Evolutionary conservation across 345 rosid genomes (phyloP).

Genomic region (Syzygium aqueum): DNA sequence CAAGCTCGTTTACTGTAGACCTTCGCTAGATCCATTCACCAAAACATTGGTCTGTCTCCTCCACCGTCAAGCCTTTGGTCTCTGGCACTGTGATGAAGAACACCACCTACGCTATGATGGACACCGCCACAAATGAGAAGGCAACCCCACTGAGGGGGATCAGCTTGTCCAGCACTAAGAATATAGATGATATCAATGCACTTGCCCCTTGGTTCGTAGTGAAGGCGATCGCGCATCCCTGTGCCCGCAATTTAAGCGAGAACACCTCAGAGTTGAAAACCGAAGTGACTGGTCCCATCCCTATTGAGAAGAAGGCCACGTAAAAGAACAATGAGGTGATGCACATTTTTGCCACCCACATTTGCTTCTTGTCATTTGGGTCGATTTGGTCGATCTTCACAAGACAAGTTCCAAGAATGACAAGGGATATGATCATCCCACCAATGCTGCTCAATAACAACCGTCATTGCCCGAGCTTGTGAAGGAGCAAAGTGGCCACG

Average conservation of each 20-base stretch:
- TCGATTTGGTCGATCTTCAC: constrained; percentile 35
- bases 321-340: constrained; percentile 41
- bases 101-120: constrained; percentile 43
- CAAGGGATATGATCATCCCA: constrained; percentile 52
- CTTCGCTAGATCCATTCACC: not conserved
- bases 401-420: constrained; percentile 28
- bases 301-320: constrained; percentile 58
- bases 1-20: no score
- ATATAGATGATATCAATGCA: constrained; percentile 48
- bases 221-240: no score
- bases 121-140: constrained; percentile 44
- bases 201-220: constrained; percentile 8
- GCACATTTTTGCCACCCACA: constrained; percentile 40
- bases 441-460: constrained; percentile 56
- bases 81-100: constrained; percentile 49
- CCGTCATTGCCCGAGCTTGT: constrained; percentile 28
- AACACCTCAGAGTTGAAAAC: no score
- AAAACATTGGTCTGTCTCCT: constrained; percentile 59
- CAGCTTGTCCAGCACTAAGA: constrained; percentile 22
- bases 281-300: not conserved
- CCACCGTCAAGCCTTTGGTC: constrained; percentile 65
- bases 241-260: no score
- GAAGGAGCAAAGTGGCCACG: constrained; percentile 32
- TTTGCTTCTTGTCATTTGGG: constrained; percentile 6
- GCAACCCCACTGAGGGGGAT: constrained; percentile 68